Evolutionary conservation across 2,329 filamentous ascomycete species (phyloP), one percentile per base, ranked within the genome.

Genomic region (Colletotrichum melonis): DNA sequence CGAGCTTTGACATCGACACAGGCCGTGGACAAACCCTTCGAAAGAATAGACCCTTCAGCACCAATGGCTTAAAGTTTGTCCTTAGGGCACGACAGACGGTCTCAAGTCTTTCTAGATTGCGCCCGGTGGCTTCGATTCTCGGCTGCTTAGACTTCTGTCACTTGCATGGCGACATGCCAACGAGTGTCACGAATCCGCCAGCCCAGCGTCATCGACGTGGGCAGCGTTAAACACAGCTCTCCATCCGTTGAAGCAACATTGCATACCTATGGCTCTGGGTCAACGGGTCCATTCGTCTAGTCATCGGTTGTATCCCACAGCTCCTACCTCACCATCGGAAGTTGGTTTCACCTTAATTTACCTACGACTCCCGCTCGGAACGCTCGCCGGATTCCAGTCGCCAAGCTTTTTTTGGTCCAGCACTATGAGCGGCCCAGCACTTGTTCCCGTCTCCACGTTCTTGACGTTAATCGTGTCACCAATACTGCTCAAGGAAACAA

Each of bases 351-450:
- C 26, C 11, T 60, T 69, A n/a, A 49, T 65, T 22, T 70, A 46
- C 35, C 4, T 62, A 6, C 56, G 16, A 62, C 46, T 62, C 60
- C 60, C 60, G 57, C 56, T 70, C 67, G 70, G 70, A 70, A 73
- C 60, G 55, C 55, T 35, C 55, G 70, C 70, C 70, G 67, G 62
- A 32, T 55, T 42, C 62, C 42, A 65, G 32, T 35, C 56, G 70
- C 70, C 70, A 73, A 73, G 70, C 70, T 65, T 49, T 70, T 65
- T 42, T 62, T 42, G 56, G 60, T 42, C 60, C 67, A 65, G 60
- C 42, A 58, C 22, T 55, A 54, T 38, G 14, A 55, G 5, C 30
- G 38, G 54, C 30, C 67, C 35, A 65, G 38, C 54, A 42, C 35
- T 46, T 22, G 30, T 62, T 57, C 55, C 54, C 30, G 54, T 60